These are phyloP conservation scores for Galerina sulciceps DNA, from an alignment of 768 basidiomycete species.

Conservation along the genomic window DNA sequence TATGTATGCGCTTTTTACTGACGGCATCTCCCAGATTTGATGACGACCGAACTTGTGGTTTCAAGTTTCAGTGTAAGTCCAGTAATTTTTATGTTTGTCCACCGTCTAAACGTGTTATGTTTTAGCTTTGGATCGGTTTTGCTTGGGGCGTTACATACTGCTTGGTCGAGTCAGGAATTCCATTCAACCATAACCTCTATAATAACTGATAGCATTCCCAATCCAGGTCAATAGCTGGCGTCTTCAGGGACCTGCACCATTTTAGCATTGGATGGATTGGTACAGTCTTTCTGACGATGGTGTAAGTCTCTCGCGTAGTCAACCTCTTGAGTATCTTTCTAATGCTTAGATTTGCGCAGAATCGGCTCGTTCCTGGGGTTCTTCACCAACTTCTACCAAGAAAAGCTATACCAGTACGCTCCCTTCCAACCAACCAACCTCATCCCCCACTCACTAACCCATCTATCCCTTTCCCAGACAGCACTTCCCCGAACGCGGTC, in stretches of 20 bases:
- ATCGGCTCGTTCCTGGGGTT: constrained; percentile 60
- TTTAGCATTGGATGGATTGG: constrained; percentile 67
- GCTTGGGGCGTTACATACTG: constrained; percentile 79
- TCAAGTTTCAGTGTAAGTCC: constrained; percentile 67
- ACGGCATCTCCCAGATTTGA: constrained; percentile 46
- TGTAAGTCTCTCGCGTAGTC: constrained; percentile 38
- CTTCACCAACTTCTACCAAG: constrained; percentile 49
- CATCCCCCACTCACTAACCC: not conserved
- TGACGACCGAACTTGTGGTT: constrained; percentile 77
- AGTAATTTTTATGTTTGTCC: constrained; percentile 31
- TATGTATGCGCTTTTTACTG: not conserved
- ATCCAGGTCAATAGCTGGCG: constrained; percentile 55
- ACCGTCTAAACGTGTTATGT: not conserved
- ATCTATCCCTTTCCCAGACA: constrained; percentile 25
- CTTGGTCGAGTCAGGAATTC: constrained; percentile 55
- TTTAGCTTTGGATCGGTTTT: constrained; percentile 72
- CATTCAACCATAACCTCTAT: not conserved
- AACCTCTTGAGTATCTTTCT: not conserved
- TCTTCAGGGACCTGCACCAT: constrained; percentile 58
- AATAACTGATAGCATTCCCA: not conserved
- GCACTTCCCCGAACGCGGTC: constrained; percentile 37
- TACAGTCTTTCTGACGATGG: constrained; percentile 58
- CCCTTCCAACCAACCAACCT: not conserved
- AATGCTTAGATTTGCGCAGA: constrained; percentile 32
- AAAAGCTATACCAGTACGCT: constrained; percentile 51